Base-by-base conservation (phyloP, 805 yeast genomes). In the Wickerhamomyces bovis region DNA sequence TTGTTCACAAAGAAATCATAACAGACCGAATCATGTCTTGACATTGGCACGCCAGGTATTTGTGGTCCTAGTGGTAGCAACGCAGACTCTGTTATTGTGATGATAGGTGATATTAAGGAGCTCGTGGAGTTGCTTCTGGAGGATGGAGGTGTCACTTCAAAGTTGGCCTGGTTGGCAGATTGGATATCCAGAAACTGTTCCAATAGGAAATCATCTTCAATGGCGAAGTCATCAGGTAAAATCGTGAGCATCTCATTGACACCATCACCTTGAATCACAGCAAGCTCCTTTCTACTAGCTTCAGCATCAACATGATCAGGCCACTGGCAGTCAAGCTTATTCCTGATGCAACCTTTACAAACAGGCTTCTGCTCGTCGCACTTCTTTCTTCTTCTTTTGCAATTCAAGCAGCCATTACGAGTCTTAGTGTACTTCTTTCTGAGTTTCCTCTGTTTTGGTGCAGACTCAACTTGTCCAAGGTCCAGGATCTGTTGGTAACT, bases 351-450 rank as follows among this genome's bases (percentile, higher is more conserved):
- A 11, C 48, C 47, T 6, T 42, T 11, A 26, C 63, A 58, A 3
- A 13, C 28, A 10, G 63, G 63, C 41, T 58, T 56, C 23, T 23
- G 8, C 39, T 58, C 63, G 44, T 57, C 63, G 42, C 63, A 58
- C 41, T 58, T 58, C 51, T 57, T 57, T 33, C 56, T 46, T 41
- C 53, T 48, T 39, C 44, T 46, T 36, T 57, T 57, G 41, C 63
- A 58, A 12, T 30, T 35, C 9, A 53, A 12, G 39, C 63, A 58
- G 5, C 63, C 63, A 28, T 56, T 47, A 18, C 46, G 36, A 2
- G 58, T 51, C 47, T 56, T 57, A 39, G 45, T 48, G 47, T 46
- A 50, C 45, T 50, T 50, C 22, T 47, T 41, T 6, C 56, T 21
- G 3, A 47, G 39, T 12, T 44, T 48, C 21, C 45, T 50, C 39